Conservation (phyloP, 2,329 filamentous ascomycete genomes). For the Arthrobotrys sinensis region DNA sequence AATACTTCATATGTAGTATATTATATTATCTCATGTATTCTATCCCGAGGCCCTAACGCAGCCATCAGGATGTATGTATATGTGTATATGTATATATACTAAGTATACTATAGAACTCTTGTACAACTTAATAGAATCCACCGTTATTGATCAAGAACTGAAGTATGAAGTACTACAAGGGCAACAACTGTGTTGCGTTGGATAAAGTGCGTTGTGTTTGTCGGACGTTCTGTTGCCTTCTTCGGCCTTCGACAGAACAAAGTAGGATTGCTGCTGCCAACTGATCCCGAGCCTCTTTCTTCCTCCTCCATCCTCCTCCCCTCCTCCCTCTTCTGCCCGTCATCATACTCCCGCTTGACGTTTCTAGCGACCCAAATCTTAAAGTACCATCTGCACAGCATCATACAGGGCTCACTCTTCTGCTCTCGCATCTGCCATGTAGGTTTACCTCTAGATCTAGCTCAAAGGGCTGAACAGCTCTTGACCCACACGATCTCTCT, state of each 20-base stretch:
- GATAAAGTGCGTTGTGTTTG: constrained; percentile 46
- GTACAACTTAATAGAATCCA: too few relatives aligned
- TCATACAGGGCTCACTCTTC: neutral
- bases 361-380: constrained; percentile 6
- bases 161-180: neutral
- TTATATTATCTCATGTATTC: too few relatives aligned
- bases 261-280: constrained; percentile 50
- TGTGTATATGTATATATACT: too few relatives aligned
- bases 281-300: constrained; percentile 24
- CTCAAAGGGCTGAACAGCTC: constrained; percentile 14
- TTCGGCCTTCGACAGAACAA: constrained; percentile 38
- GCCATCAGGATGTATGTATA: too few relatives aligned
- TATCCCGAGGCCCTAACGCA: too few relatives aligned
- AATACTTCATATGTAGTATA: too few relatives aligned
- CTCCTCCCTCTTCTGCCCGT: constrained; percentile 61
- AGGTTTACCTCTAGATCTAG: constrained; percentile 10
- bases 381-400: neutral
- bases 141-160: too few relatives aligned
- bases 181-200: constrained; percentile 28
- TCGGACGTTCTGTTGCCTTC: constrained; percentile 40
- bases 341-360: constrained; percentile 14
- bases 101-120: too few relatives aligned
- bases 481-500: constrained; percentile 46
- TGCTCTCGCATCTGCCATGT: constrained; percentile 18
- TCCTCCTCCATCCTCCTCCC: constrained; percentile 61